Conservation (phyloP, 2,329 filamentous ascomycete genomes). For the Phialocephala sp. region DNA sequence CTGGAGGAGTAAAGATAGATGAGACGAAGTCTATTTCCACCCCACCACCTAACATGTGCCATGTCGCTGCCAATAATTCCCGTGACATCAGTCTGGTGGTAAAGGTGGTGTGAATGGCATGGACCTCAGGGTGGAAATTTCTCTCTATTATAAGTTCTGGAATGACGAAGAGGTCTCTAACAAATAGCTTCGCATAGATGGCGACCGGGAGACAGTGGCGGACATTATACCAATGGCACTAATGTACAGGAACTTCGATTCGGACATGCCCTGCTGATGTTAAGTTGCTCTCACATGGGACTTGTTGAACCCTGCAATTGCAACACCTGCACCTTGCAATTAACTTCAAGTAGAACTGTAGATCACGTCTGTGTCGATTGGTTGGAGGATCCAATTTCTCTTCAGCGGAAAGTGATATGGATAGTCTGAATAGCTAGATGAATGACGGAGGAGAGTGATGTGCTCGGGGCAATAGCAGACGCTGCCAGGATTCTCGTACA, state of each 20-base stretch:
- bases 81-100: conserved; percentile 33
- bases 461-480: conserved; percentile 41
- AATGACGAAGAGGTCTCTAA: conserved; percentile 26
- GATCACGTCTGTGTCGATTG: conserved; percentile 31
- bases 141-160: conserved; percentile 26
- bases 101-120: conserved; percentile 43
- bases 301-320: conserved; percentile 30
- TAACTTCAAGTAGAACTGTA: conserved; percentile 29
- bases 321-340: conserved; percentile 30
- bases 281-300: conserved; percentile 9
- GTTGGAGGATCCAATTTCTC: conserved; percentile 27
- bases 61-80: conserved; percentile 33
- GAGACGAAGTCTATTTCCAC: conserved; percentile 83
- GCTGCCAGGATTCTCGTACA: conserved; percentile 44
- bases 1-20: conserved; percentile 57
- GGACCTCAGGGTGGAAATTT: conserved; percentile 36
- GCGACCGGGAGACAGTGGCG: conserved; percentile 35
- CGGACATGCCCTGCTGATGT: conserved; percentile 22
- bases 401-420: conserved; percentile 43
- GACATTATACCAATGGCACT: conserved; percentile 29
- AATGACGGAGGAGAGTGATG: conserved; percentile 40
- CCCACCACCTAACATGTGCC: conserved; percentile 61
- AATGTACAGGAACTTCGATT: conserved; percentile 31
- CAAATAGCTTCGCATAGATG: conserved; percentile 23
- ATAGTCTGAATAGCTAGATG: conserved; percentile 42